Conservation (phyloP, 2,329 filamentous ascomycete genomes). For the Aspergillus pseudoviridinutans region DNA sequence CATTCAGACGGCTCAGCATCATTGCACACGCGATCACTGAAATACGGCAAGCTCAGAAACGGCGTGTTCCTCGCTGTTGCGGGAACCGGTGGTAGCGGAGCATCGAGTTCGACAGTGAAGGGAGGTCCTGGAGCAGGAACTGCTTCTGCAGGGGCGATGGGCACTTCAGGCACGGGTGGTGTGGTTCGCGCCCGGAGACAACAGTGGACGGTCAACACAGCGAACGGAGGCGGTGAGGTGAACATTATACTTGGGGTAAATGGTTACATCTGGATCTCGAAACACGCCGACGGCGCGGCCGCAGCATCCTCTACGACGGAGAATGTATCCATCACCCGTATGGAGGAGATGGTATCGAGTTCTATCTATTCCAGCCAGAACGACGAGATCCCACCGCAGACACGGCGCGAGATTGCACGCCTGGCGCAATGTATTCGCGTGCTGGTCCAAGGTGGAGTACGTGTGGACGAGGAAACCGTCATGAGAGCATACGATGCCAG, state of each 20-base stretch:
- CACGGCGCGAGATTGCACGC: slow-evolving; percentile 82
- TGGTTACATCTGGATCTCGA: slow-evolving; percentile 93
- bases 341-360: slow-evolving; percentile 81
- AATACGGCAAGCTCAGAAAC: slow-evolving; percentile 94
- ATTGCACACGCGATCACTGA: slow-evolving; percentile 83
- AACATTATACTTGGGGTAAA: slow-evolving; percentile 92
- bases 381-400: slow-evolving; percentile 71
- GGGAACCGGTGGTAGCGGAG: slow-evolving; percentile 69
- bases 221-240: slow-evolving; percentile 54
- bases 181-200: slow-evolving; percentile 82
- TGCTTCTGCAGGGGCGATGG: slow-evolving; percentile 50
- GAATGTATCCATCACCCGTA: slow-evolving; percentile 67
- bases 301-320: slow-evolving; percentile 43
- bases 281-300: slow-evolving; percentile 61
- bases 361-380: slow-evolving; percentile 95
- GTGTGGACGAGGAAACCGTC: slow-evolving; percentile 88
- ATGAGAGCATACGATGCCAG: slow-evolving; percentile 77
- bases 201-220: slow-evolving; percentile 68
- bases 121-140: slow-evolving; percentile 32
- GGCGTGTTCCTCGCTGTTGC: slow-evolving; percentile 81
- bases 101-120: slow-evolving; percentile 35
- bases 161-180: slow-evolving; percentile 67
- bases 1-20: slow-evolving; percentile 81
- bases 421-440: slow-evolving; percentile 77
- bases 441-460: slow-evolving; percentile 74